These are phyloP conservation scores for Venturiaceae sp. DNA, from an alignment of 2,329 filamentous ascomycete species.

Conservation along the genomic window DNA sequence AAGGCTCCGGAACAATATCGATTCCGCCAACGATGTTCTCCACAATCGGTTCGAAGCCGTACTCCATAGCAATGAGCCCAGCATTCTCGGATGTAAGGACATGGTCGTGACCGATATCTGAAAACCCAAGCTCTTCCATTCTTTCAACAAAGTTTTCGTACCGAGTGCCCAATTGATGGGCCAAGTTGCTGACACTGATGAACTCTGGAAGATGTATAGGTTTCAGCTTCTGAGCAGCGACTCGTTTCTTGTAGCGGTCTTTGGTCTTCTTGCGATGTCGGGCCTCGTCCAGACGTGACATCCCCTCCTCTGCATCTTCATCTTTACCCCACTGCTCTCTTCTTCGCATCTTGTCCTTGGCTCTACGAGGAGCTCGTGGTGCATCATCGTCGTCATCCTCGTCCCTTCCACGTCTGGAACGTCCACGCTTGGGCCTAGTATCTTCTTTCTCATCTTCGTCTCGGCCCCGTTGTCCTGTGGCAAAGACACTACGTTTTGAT, in stretches of 20 bases:
- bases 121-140: conserved; percentile 79
- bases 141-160: conserved; percentile 62
- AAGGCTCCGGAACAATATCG: conserved; percentile 61
- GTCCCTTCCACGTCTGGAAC: background rate
- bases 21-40: conserved; percentile 50
- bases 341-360: background rate
- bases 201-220: conserved; percentile 75
- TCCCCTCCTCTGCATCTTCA: background rate
- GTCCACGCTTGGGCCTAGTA: background rate
- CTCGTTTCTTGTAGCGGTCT: background rate
- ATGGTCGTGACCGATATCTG: conserved; percentile 71
- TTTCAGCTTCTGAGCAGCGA: background rate
- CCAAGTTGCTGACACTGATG: conserved; percentile 79
- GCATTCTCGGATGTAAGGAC: conserved; percentile 87
- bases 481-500: background rate
- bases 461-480: background rate
- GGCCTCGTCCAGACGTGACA: background rate
- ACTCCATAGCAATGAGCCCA: conserved; percentile 82
- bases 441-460: background rate
- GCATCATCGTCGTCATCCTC: conserved; percentile 2
- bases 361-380: background rate
- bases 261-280: background rate
- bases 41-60: conserved; percentile 78
- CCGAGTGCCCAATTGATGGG: conserved; percentile 62
- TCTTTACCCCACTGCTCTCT: background rate